phyloP scores from a whole-genome alignment of 164 flowering plant genomes.

The Euptelea pleiosperma region DNA sequence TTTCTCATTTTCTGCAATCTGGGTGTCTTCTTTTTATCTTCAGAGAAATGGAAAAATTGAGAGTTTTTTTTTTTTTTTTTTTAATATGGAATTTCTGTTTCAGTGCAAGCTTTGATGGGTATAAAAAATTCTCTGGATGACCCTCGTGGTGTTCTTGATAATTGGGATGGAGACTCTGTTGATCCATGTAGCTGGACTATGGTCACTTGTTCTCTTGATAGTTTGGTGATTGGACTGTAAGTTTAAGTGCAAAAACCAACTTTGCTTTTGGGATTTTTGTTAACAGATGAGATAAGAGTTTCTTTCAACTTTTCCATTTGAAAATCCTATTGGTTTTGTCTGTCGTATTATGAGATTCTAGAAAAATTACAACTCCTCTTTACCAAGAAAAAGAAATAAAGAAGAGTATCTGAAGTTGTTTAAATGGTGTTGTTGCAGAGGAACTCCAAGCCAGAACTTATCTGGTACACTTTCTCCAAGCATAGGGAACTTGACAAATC shows the following conservation, averaged over 20 bases:
- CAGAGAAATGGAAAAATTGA: neutral
- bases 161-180: constrained; percentile 86
- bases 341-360: too few species aligned
- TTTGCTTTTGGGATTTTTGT: neutral
- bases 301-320: neutral
- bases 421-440: constrained; percentile 46
- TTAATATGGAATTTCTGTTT: constrained; percentile 4
- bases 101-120: constrained; percentile 92
- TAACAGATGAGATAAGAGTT: too few species aligned
- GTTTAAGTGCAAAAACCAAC: constrained; percentile 24
- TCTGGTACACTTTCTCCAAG: constrained; percentile 80
- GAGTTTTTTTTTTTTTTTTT: too few species aligned
- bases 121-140: constrained; percentile 59
- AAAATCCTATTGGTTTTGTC: too few species aligned
- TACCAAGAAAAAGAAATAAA: neutral
- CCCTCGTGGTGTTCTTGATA: constrained; percentile 82
- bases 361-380: too few species aligned
- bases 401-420: neutral
- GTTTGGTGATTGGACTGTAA: constrained; percentile 74
- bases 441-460: constrained; percentile 78
- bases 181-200: constrained; percentile 99
- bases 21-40: constrained; percentile 10
- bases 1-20: constrained; percentile 8
- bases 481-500: constrained; percentile 86
- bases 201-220: constrained; percentile 85